Percentiles rank a stretch among this genome's conserved stretches.
These are phyloP conservation scores for Alternaria longipes DNA, from an alignment of 2,329 filamentous ascomycete species.

Conservation along the genomic window DNA sequence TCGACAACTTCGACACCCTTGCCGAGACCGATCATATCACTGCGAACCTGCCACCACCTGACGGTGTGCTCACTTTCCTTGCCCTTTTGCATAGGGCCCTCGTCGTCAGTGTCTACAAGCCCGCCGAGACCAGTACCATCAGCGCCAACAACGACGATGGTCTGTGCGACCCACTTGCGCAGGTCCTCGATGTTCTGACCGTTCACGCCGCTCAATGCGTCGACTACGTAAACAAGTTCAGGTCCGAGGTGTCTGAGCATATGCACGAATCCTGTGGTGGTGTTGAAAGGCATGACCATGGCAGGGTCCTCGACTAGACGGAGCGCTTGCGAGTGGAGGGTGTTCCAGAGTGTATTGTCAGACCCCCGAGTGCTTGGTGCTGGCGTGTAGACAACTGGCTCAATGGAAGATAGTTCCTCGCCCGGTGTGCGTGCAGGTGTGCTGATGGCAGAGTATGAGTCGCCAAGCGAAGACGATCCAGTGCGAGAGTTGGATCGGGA, in stretches of 20 bases:
- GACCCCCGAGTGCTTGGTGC: slow-evolving; percentile 46
- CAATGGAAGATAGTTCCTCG: slow-evolving; percentile 62
- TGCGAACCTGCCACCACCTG: slow-evolving; percentile 76
- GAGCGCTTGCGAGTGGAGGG: slow-evolving; percentile 81
- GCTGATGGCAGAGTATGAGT: slow-evolving; percentile 88
- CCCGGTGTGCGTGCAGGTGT: slow-evolving; percentile 71
- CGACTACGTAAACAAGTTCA: slow-evolving; percentile 87
- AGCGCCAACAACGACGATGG: slow-evolving; percentile 67
- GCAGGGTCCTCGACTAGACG: slow-evolving; percentile 82
- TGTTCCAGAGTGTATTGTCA: slow-evolving; percentile 71
- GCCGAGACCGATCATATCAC: slow-evolving; percentile 84
- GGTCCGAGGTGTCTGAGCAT: slow-evolving; percentile 87
- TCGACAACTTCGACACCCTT: slow-evolving; percentile 91
- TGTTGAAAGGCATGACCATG: slow-evolving; percentile 89
- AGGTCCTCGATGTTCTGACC: slow-evolving; percentile 77
- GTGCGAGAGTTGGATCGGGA: slow-evolving; percentile 30
- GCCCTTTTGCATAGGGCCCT: slow-evolving; percentile 50
- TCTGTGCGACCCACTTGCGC: slow-evolving; percentile 68
- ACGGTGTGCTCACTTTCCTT: slow-evolving; percentile 41
- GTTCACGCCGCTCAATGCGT: slow-evolving; percentile 78
- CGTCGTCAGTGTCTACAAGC: slow-evolving; percentile 69
- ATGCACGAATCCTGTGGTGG: slow-evolving; percentile 81
- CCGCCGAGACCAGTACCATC: slow-evolving; percentile 55
- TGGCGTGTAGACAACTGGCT: slow-evolving; percentile 51
- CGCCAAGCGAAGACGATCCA: slow-evolving; percentile 70